Evolutionary conservation across 805 yeast species (phyloP).

Genomic region (Debaryomyces prosopidis): DNA sequence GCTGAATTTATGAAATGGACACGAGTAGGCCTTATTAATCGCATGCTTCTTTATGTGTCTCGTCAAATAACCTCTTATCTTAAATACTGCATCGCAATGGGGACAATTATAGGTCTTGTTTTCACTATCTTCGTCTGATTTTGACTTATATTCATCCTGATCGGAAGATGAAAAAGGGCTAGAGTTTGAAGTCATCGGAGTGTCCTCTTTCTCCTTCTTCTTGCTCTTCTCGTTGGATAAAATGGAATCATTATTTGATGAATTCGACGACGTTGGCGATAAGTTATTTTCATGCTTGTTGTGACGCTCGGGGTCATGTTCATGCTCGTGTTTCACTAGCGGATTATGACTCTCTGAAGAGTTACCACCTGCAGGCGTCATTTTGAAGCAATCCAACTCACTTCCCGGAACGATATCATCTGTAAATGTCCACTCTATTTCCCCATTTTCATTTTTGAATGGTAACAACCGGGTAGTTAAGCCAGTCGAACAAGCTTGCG

Average conservation of each 20-base stretch:
- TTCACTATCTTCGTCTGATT: constrained; percentile 19
- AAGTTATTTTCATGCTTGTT: constrained; percentile 13
- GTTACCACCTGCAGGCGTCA: background rate
- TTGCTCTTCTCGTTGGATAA: constrained; percentile 17
- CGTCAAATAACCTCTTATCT: constrained; percentile 54
- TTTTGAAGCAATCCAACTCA: constrained; percentile 30
- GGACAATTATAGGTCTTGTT: constrained; percentile 42
- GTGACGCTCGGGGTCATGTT: background rate
- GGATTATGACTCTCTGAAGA: background rate
- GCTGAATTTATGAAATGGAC: constrained; percentile 49
- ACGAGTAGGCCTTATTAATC: constrained; percentile 49
- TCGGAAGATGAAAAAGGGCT: constrained; percentile 24
- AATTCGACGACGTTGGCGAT: constrained; percentile 41
- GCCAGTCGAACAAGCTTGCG: constrained; percentile 51
- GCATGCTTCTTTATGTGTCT: constrained; percentile 57
- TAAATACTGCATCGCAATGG: constrained; percentile 49
- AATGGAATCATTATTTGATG: constrained; percentile 35
- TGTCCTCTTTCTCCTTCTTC: constrained; percentile 17
- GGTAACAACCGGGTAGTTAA: constrained; percentile 51
- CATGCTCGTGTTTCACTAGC: background rate
- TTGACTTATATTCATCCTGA: constrained; percentile 9
- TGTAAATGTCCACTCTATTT: constrained; percentile 57
- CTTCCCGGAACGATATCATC: constrained; percentile 34
- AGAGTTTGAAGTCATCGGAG: constrained; percentile 32
- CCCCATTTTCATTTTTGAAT: constrained; percentile 52